phyloP scores from a whole-genome alignment of 2,329 filamentous ascomycete species.

The Colletotrichum filicis region DNA sequence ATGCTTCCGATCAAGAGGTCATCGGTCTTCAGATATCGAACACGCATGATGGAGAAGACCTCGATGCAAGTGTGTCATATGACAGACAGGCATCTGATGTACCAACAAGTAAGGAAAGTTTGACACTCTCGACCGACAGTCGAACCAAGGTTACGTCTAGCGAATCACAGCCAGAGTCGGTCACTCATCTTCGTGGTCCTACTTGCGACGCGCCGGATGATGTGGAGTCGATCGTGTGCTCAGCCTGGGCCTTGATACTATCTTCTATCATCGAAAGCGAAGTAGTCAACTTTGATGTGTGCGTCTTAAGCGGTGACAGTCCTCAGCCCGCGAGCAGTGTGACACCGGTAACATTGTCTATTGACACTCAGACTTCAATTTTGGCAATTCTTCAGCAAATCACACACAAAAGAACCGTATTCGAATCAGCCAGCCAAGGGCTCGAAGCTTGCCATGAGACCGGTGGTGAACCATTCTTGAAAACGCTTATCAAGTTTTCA shows the following conservation, averaged over 20 bases:
- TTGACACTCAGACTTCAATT: not conserved
- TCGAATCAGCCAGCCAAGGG: not conserved
- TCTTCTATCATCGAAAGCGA: not conserved
- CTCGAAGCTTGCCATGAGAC: too few species aligned
- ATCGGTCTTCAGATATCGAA: not conserved
- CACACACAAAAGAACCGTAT: not conserved
- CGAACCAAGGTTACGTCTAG: not conserved
- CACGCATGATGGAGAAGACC: not conserved
- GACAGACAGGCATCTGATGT: not conserved
- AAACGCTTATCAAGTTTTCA: not conserved
- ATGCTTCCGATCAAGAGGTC: not conserved
- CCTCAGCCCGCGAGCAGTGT: too few species aligned
- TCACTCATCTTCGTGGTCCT: not conserved
- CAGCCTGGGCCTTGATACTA: constrained; percentile 15
- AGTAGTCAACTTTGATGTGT: not conserved
- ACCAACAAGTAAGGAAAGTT: not conserved
- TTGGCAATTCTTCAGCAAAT: not conserved
- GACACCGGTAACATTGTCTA: not conserved
- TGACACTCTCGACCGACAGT: not conserved
- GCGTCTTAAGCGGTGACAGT: not conserved
- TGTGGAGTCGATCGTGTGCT: not conserved
- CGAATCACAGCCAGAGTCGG: not conserved
- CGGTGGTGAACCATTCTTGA: not conserved
- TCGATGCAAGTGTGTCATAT: too few species aligned
- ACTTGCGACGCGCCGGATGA: not conserved